Evolutionary conservation across 306 rosid species (phyloP).

Genomic region (Prinsepia uniflora): DNA sequence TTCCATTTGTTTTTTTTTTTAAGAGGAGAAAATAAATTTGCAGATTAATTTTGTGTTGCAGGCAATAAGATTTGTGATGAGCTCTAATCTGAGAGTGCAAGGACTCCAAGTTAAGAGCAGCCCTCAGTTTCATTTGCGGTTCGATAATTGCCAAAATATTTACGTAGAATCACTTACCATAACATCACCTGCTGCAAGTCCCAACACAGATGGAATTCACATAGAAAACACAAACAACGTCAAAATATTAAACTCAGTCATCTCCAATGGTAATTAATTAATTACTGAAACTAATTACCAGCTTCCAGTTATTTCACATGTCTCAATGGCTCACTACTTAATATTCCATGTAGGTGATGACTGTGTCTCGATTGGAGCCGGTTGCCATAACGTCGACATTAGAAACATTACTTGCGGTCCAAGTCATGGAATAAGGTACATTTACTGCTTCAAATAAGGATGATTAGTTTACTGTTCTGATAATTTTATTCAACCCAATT

Average conservation of each 20-base stretch:
- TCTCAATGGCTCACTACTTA: too few relatives aligned
- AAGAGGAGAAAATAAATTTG: background rate
- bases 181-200: conserved; percentile 45
- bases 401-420: conserved; percentile 54
- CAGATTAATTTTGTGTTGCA: conserved; percentile 11
- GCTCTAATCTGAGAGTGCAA: conserved; percentile 33
- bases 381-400: conserved; percentile 49
- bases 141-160: conserved; percentile 44
- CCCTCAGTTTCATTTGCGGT: conserved; percentile 46
- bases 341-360: conserved; percentile 29
- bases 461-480: too few relatives aligned
- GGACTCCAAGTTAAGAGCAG: conserved; percentile 44
- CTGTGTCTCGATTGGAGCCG: conserved; percentile 56
- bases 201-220: conserved; percentile 62
- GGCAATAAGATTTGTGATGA: conserved; percentile 42
- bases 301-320: too few relatives aligned
- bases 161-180: conserved; percentile 35
- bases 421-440: conserved; percentile 66
- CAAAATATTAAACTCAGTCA: conserved; percentile 31
- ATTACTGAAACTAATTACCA: too few relatives aligned
- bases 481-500: background rate
- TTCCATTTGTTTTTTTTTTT: too few relatives aligned
- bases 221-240: conserved; percentile 43
- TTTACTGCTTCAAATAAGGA: background rate
- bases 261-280: conserved; percentile 27